phyloP scores from a whole-genome alignment of 805 yeast genomes.

The Candida montana region DNA sequence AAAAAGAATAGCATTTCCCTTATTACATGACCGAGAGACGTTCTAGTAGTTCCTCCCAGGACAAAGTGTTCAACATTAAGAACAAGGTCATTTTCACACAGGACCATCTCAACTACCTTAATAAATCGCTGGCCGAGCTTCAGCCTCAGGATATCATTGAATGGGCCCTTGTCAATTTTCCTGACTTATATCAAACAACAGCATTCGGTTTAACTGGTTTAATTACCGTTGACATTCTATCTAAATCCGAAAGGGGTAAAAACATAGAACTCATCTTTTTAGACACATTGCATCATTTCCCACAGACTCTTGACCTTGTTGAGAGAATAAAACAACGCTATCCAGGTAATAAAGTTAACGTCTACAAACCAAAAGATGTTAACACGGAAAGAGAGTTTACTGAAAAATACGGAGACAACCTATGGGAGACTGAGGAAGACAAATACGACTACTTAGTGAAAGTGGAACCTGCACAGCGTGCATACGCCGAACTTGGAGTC shows the following conservation, averaged over 20 bases:
- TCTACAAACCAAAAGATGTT: constrained; percentile 61
- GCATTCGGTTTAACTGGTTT: constrained; percentile 94
- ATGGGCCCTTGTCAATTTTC: constrained; percentile 85
- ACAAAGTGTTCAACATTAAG: constrained; percentile 21
- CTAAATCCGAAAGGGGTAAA: constrained; percentile 39
- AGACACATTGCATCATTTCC: constrained; percentile 90
- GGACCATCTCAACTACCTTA: constrained; percentile 61
- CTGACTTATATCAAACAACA: constrained; percentile 81
- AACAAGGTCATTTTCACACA: constrained; percentile 34
- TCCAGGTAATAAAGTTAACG: constrained; percentile 47
- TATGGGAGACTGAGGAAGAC: constrained; percentile 82
- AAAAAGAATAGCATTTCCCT: neutral
- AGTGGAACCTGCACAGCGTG: constrained; percentile 88
- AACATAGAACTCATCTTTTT: constrained; percentile 75
- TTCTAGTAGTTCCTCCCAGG: neutral
- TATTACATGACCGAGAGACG: constrained; percentile 1
- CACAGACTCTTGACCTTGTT: constrained; percentile 82
- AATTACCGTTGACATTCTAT: constrained; percentile 78
- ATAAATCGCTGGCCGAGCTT: constrained; percentile 45
- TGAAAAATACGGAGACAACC: constrained; percentile 58
- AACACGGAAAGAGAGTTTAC: constrained; percentile 58
- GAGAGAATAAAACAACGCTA: constrained; percentile 52
- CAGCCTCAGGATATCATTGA: constrained; percentile 67
- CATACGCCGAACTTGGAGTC: constrained; percentile 68
- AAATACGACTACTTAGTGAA: constrained; percentile 82